Evolutionary conservation across 306 rosid species (phyloP).

Genomic region (Fragaria nilgerrensis): DNA sequence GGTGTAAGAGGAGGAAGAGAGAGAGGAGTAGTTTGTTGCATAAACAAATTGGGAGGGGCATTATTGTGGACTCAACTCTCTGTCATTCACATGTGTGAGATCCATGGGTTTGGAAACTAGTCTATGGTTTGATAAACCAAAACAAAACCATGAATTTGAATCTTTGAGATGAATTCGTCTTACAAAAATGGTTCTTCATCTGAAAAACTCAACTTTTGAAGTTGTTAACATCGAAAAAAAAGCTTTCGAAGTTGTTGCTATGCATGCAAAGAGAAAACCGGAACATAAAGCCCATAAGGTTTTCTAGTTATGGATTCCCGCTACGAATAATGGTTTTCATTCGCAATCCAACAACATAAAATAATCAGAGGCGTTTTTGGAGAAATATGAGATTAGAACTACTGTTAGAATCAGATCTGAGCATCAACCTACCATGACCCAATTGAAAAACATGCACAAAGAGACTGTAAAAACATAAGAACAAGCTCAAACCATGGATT

Average conservation of each 20-base stretch:
- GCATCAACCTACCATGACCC: not conserved
- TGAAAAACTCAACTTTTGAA: no score
- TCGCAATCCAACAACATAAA: not conserved
- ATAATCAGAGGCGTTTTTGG: not conserved
- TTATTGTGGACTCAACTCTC: slow-evolving; percentile 18
- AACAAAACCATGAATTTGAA: not conserved
- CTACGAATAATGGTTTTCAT: not conserved
- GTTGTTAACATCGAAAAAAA: no score
- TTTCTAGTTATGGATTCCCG: not conserved
- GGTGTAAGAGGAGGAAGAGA: slow-evolving; percentile 10
- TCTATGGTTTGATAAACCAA: slow-evolving; percentile 26
- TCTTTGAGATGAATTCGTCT: not conserved
- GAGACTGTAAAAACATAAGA: not conserved
- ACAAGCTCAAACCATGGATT: not conserved
- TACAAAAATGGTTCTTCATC: not conserved
- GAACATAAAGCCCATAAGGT: not conserved
- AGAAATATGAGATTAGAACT: not conserved
- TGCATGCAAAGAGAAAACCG: not conserved
- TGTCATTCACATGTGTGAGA: slow-evolving; percentile 38
- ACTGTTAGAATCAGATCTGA: slow-evolving; percentile 5
- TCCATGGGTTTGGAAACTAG: slow-evolving; percentile 21
- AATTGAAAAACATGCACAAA: not conserved
- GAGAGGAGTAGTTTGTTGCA: not conserved
- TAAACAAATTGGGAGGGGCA: not conserved
- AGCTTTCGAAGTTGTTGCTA: not conserved